Conservation (phyloP, 2,329 filamentous ascomycete genomes). For the Aotearoamyces nothofagi region DNA sequence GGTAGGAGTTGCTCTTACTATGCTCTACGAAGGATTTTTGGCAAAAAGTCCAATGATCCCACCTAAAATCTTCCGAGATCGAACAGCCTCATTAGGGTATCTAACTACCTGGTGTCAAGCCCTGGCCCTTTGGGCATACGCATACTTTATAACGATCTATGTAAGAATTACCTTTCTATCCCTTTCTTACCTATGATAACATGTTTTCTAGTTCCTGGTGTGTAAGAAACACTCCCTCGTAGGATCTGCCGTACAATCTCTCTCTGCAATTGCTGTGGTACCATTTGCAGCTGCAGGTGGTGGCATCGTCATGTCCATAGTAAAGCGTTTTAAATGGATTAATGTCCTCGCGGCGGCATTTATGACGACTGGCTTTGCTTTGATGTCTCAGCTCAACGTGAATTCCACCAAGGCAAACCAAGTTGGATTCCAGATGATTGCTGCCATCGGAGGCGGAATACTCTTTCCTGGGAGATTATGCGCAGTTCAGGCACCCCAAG, state of each 20-base stretch:
- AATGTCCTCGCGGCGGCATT: slow-evolving; percentile 4
- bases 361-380: slow-evolving; percentile 2
- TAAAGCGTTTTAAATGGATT: slow-evolving; percentile 4
- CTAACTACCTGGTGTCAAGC: too few species aligned
- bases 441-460: slow-evolving; percentile 6
- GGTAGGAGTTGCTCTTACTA: not conserved
- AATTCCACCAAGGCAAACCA: slow-evolving; percentile 5
- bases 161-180: too few species aligned
- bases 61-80: too few species aligned
- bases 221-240: slow-evolving; percentile 5
- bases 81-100: too few species aligned
- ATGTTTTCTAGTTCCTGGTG: slow-evolving; percentile 6
- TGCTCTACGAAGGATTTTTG: too few species aligned
- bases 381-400: slow-evolving; percentile 6
- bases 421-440: slow-evolving; percentile 7
- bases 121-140: too few species aligned
- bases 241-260: slow-evolving; percentile 4
- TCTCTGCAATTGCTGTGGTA: slow-evolving; percentile 5
- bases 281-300: slow-evolving; percentile 3
- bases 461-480: slow-evolving; percentile 7
- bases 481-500: slow-evolving; percentile 7
- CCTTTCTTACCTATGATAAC: too few species aligned
- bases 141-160: too few species aligned
- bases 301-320: slow-evolving; percentile 4
- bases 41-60: too few species aligned